A percentile compares a stretch with the other conserved stretches of the same genome.
Evolutionary conservation across 768 basidiomycete genomes (phyloP).

Genomic region (Pseudohyphozyma bogoriensis): DNA sequence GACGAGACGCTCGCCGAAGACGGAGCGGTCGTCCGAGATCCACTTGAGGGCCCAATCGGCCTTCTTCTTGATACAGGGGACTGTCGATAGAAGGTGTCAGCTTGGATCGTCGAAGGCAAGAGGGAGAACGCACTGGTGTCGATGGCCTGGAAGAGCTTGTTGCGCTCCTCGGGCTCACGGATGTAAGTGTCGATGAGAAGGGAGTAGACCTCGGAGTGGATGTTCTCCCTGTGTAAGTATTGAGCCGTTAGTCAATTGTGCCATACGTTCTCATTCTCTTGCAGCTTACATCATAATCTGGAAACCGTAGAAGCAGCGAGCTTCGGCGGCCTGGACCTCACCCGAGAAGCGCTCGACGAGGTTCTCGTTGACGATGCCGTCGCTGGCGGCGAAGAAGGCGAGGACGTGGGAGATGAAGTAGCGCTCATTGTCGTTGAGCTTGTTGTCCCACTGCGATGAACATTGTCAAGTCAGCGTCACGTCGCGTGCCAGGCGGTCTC

Average conservation of each 20-base stretch:
- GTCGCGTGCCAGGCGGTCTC: conserved; percentile 34
- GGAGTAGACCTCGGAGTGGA: conserved; percentile 94
- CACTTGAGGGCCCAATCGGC: conserved; percentile 90
- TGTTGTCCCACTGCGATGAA: conserved; percentile 80
- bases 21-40: conserved; percentile 71
- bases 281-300: conserved; percentile 77
- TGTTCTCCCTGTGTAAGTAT: conserved; percentile 55
- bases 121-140: conserved; percentile 51
- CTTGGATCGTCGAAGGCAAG: neutral
- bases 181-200: conserved; percentile 90
- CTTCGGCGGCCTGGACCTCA: conserved; percentile 85
- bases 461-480: too few relatives aligned
- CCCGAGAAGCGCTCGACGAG: conserved; percentile 84
- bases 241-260: conserved; percentile 1
- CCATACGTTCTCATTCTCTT: neutral
- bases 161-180: conserved; percentile 62
- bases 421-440: conserved; percentile 68
- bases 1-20: conserved; percentile 78
- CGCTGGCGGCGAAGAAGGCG: conserved; percentile 92
- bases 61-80: conserved; percentile 83
- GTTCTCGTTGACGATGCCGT: conserved; percentile 95
- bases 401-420: conserved; percentile 87
- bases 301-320: conserved; percentile 93
- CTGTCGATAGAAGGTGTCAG: neutral
- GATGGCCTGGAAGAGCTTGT: conserved; percentile 79